Percentiles rank a stretch among this genome's conserved stretches.
These are phyloP conservation scores for Spirogloea muscicola DNA, from an alignment of 139 green algal genomes.

Conservation along the genomic window DNA sequence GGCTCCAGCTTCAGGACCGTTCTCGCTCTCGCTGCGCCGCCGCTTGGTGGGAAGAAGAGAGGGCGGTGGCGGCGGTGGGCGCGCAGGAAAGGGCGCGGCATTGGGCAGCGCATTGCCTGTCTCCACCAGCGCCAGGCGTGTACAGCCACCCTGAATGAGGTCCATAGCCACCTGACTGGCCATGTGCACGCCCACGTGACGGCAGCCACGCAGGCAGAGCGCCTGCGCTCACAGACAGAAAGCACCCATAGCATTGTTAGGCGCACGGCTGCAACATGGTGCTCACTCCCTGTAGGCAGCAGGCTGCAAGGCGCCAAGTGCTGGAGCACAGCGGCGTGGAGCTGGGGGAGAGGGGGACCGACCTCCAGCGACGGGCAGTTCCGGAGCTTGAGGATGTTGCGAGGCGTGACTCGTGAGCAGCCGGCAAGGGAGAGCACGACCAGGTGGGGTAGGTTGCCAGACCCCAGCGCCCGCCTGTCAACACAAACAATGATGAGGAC, in stretches of 20 bases:
- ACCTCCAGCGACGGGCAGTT: neutral
- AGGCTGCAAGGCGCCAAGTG: no score
- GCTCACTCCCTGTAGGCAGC: no score
- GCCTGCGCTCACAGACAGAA: neutral
- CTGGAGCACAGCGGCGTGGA: no score
- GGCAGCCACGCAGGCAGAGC: neutral
- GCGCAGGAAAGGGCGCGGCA: neutral
- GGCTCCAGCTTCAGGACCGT: no score
- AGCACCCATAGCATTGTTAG: no score
- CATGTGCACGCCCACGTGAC: neutral
- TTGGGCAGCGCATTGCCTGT: neutral
- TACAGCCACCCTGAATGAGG: neutral
- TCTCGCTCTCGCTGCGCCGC: no score
- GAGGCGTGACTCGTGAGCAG: neutral
- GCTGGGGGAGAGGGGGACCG: no score
- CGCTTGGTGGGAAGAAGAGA: neutral
- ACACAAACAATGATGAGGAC: no score
- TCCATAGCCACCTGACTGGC: neutral
- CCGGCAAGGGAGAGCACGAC: neutral
- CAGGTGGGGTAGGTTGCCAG: no score
- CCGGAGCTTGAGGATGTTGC: neutral
- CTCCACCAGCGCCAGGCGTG: neutral
- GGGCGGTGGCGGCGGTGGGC: neutral
- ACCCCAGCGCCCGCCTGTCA: no score
- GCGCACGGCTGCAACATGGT: no score